Conservation (phyloP, 1,284 basidiomycete genomes). For the Naganishia albida region DNA sequence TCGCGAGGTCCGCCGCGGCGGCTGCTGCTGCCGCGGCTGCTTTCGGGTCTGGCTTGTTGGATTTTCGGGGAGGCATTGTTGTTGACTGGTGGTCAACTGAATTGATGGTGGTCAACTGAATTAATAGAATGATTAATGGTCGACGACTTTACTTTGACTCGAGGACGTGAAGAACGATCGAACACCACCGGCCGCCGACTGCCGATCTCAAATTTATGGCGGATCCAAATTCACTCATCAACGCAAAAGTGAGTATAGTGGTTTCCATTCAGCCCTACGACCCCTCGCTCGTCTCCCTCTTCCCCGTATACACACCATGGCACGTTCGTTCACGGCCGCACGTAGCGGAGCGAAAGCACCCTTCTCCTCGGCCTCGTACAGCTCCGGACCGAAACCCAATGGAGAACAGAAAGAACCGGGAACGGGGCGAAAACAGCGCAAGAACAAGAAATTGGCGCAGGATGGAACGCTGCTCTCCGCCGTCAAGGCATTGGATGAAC, state of each 20-base stretch:
- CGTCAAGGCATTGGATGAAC: conserved; percentile 4
- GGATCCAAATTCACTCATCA: too few relatives aligned
- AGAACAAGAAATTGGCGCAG: conserved; percentile 11
- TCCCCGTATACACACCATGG: background rate
- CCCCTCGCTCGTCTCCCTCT: too few relatives aligned
- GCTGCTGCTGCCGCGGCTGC: background rate
- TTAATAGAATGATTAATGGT: background rate
- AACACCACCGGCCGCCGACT: too few relatives aligned
- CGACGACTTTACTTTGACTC: too few relatives aligned
- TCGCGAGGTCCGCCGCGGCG: conserved; percentile 2
- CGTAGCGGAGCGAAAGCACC: conserved; percentile 23
- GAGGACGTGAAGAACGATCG: too few relatives aligned
- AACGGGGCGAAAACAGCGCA: conserved; percentile 20
- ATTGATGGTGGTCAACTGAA: too few relatives aligned
- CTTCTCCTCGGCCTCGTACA: conserved; percentile 25
- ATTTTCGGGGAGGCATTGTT: conserved; percentile 24
- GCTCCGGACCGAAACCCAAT: conserved; percentile 20
- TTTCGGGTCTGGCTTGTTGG: conserved; percentile 13
- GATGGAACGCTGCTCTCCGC: conserved; percentile 7
- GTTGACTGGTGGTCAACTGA: too few relatives aligned
- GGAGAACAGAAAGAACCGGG: background rate
- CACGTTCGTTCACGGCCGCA: conserved; percentile 12
- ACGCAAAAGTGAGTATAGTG: too few relatives aligned
- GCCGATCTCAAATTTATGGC: too few relatives aligned
- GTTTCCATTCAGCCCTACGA: too few relatives aligned